Evolutionary conservation across 345 rosid species (phyloP).

Genomic region (Hirschfeldia incana): DNA sequence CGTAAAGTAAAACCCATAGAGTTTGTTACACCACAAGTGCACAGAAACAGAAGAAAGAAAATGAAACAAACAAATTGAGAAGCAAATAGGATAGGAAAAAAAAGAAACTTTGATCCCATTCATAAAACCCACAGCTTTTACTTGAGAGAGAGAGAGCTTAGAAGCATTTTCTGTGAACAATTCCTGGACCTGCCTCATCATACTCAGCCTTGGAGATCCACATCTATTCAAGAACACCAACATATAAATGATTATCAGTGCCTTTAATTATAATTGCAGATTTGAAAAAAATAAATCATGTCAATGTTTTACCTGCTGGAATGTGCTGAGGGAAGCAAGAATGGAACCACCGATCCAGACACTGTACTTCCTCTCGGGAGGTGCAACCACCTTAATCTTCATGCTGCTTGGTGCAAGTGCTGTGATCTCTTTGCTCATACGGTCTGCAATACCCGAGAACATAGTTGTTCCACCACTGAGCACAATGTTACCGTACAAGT

Average conservation of each 20-base stretch:
- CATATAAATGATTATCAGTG: neutral
- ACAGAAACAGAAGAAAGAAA: constrained; percentile 29
- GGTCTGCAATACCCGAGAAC: constrained; percentile 72
- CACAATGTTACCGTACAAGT: constrained; percentile 62
- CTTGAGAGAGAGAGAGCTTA: constrained; percentile 27
- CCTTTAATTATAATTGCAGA: no score
- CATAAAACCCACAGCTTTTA: constrained; percentile 23
- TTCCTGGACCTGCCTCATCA: constrained; percentile 46
- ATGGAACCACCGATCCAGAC: constrained; percentile 84
- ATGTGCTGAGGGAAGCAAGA: constrained; percentile 77
- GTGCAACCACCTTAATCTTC: constrained; percentile 81
- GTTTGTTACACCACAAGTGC: constrained; percentile 39
- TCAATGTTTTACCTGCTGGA: constrained; percentile 54
- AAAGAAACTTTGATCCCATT: constrained; percentile 40
- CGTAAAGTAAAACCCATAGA: constrained; percentile 35
- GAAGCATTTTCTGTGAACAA: constrained; percentile 45
- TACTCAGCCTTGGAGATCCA: constrained; percentile 48
- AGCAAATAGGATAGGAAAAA: constrained; percentile 27
- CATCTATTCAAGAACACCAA: constrained; percentile 16
- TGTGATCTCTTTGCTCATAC: constrained; percentile 79
- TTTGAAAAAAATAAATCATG: neutral
- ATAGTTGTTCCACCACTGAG: constrained; percentile 80
- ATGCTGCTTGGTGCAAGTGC: constrained; percentile 75
- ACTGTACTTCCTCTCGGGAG: constrained; percentile 76
- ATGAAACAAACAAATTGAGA: constrained; percentile 40